Percentiles rank a stretch among this genome's conserved stretches.
phyloP scores from a whole-genome alignment of 73 alveolate species.

The Blepharisma stoltei region DNA sequence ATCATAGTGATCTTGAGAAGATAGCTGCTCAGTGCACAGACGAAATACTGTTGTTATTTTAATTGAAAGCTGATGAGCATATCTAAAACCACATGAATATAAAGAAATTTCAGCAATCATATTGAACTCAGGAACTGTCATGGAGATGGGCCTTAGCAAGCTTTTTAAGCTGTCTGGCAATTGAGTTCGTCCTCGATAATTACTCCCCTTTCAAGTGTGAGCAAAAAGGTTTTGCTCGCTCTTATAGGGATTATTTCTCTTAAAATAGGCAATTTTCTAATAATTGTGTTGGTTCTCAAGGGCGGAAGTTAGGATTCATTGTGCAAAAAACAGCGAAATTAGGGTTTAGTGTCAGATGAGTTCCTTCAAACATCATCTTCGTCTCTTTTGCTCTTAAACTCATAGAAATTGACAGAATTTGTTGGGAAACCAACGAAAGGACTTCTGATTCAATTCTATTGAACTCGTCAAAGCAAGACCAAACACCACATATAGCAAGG shows the following conservation, averaged over 20 bases:
- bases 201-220: conserved; percentile 93
- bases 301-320: conserved; percentile 98
- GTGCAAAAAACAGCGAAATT: conserved; percentile 95
- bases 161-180: conserved; percentile 97
- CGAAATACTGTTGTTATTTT: conserved; percentile 45
- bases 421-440: conserved; percentile 92
- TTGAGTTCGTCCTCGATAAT: conserved; percentile 98
- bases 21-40: conserved; percentile 64
- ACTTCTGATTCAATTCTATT: conserved; percentile 79
- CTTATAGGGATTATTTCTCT: conserved; percentile 76
- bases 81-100: conserved; percentile 68
- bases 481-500: conserved; percentile 88
- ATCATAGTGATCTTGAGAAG: conserved; percentile 86
- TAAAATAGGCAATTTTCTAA: too few relatives aligned
- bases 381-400: conserved; percentile 52
- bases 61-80: conserved; percentile 62
- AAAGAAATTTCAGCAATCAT: conserved; percentile 88
- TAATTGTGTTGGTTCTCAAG: too few relatives aligned
- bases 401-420: conserved; percentile 80
- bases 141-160: conserved; percentile 97
- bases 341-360: conserved; percentile 60
- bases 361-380: conserved; percentile 80
- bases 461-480: conserved; percentile 81
- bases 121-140: conserved; percentile 98
- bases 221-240: too few relatives aligned